Evolutionary conservation across 179 eudicot genomes (phyloP), one percentile per base, ranked within the genome.

Genomic region (Nepenthes alata): DNA sequence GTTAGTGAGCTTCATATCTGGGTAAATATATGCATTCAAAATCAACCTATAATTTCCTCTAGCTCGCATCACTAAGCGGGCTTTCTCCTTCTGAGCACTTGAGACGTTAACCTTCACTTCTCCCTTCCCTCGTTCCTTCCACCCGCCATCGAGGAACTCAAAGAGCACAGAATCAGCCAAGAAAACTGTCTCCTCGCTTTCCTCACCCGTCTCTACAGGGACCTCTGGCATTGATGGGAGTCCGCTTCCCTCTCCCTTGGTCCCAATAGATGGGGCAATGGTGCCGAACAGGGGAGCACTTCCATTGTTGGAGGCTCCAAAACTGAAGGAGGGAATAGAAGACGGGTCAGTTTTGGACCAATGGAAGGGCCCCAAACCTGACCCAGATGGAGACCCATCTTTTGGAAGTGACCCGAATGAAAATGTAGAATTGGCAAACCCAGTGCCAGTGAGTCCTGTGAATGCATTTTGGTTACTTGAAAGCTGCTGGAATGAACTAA

Each of bases 81-180:
- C 85, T 66, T 81, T 89, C 53, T 66, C 72, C 1, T 71, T 34
- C 64, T 78, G 87, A 1, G 56, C 51, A 39, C 77, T 80, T 2
- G 76, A 66, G 14, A 86, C 80, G 60, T 93, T 93, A 53, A 93
- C 71, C 71, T 83, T 93, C 35, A 93, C 70, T 62, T 93, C 97
- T 34, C 98, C 98, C 75, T 93, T 93, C 36, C 98, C 98, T 2
- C 97, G 80, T 75, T 89, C 98, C 70, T 85, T 93, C 98, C 98
- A 93, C 11, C 87, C 79, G 48, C 88, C 95, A 25, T 87, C 90
- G 41, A 68, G 4, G 67, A 62, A 93, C 85, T 93, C 96, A 63
- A 85, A 93, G 49, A 89, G 73, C 56, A 77, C 77, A 60, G 97
- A 83, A 66, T 93, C 95, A 59, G 96, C 88, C 10, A 83, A 64